These are phyloP conservation scores for Wickerhamomyces alni DNA, from an alignment of 805 yeast genomes.

Conservation along the genomic window DNA sequence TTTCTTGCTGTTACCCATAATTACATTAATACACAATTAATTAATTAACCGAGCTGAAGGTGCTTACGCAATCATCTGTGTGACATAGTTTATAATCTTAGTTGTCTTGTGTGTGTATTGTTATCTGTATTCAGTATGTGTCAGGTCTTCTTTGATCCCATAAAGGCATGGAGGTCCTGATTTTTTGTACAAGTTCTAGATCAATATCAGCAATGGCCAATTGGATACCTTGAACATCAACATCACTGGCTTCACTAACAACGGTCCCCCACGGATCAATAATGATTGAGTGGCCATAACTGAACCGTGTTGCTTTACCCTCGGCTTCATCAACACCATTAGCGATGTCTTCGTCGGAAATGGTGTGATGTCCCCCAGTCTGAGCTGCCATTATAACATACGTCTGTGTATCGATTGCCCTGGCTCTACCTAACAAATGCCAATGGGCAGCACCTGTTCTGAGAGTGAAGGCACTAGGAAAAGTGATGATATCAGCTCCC, in stretches of 20 bases:
- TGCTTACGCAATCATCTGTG: background rate
- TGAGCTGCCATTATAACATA: conserved; percentile 89
- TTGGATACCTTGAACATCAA: conserved; percentile 32
- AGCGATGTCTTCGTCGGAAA: conserved; percentile 29
- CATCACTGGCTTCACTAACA: conserved; percentile 50
- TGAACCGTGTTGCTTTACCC: conserved; percentile 38
- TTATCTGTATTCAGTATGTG: conserved; percentile 3
- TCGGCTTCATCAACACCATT: conserved; percentile 18
- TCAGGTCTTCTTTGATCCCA: conserved; percentile 67
- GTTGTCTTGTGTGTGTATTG: background rate
- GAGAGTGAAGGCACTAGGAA: conserved; percentile 90
- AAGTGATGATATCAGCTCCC: conserved; percentile 77
- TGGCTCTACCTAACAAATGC: conserved; percentile 68
- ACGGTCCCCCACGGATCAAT: conserved; percentile 92
- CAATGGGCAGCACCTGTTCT: conserved; percentile 92
- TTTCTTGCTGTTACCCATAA: too few species aligned
- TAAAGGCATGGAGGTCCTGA: conserved; percentile 71
- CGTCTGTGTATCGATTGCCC: conserved; percentile 87
- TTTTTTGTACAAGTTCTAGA: conserved; percentile 35
- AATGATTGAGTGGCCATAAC: conserved; percentile 83
- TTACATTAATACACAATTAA: too few species aligned
- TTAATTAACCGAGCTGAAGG: too few species aligned
- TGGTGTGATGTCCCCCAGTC: conserved; percentile 52
- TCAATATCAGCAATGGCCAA: conserved; percentile 66
- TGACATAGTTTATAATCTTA: background rate